Base-by-base conservation (phyloP, 1,284 basidiomycete species). In the Trametes versicolor region DNA sequence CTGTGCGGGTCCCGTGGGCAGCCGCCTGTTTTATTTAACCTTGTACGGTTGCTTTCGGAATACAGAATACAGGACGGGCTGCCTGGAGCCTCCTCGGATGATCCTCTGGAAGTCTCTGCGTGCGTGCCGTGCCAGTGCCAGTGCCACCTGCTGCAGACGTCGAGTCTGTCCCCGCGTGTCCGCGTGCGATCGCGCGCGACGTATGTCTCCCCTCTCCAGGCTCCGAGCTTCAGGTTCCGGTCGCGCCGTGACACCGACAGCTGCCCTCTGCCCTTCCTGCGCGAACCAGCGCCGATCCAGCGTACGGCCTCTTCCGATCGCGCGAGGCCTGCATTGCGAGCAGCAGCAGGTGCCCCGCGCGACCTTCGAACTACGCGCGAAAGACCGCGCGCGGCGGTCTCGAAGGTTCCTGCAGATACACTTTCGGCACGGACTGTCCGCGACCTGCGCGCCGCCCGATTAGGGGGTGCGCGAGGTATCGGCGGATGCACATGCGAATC, bases 11-110 rank as follows among this genome's bases (percentile, higher is more conserved):
- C 51, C 48, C 50, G 50, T 54, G 34, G 45, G 17, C 47, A 10
- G 54, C 57, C 60, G 58, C 50, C 58, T 59, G 52, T 64, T 64
- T 64, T 67, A 67, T 64, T 64, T 67, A 64, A 64, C 63, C 62
- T 64, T 64, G 62, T 67, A 62, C 54, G 53, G 49, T 34, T 50
- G 58, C 45, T 60, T 32, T 32, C 58, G 65, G 61, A 66, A 60
- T 66, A 58, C 55, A 59, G 62, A 25, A 55, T 49, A 53, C 52
- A 29, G 32, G 41, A 60, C 41, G 51, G 58, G 59, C 58, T 43
- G 45, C 58, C 29, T 61, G 67, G 67, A 50, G 67, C 57, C 63
- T 65, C 61, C 55, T 68, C 67, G 67, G 67, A 61, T 45, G 57
- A 63, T 61, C 67, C 62, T 63, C 64, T 58, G 57, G 51, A 48